Conservation (phyloP, 108 stramenopile genomes). For the Cyclotella distinguenda region DNA sequence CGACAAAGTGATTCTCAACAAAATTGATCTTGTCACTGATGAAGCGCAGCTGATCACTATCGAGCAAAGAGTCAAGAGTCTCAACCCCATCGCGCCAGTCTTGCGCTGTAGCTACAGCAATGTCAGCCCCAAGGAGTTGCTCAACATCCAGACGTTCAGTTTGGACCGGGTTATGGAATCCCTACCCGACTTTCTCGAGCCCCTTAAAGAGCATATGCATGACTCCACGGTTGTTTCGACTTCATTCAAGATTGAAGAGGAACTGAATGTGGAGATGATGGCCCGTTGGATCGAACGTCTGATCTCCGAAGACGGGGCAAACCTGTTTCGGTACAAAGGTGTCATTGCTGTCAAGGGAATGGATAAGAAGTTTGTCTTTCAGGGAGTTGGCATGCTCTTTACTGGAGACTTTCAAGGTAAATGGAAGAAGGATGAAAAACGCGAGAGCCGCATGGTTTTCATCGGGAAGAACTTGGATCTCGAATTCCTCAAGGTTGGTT, state of each 20-base stretch:
- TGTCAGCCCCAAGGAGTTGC: constrained; percentile 63
- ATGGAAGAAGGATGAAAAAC: constrained; percentile 54
- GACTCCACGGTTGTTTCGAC: constrained; percentile 70
- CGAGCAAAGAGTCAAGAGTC: constrained; percentile 37
- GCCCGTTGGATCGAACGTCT: constrained; percentile 68
- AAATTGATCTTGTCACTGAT: constrained; percentile 66
- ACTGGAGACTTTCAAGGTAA: constrained; percentile 46
- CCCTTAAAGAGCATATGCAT: constrained; percentile 66
- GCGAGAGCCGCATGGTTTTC: constrained; percentile 82
- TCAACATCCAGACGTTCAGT: constrained; percentile 81
- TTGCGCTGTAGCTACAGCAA: constrained; percentile 38
- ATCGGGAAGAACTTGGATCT: constrained; percentile 87
- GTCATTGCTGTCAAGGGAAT: constrained; percentile 84
- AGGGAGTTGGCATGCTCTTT: constrained; percentile 93
- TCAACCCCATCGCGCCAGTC: constrained; percentile 69
- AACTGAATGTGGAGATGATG: constrained; percentile 64
- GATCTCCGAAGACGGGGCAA: constrained; percentile 77
- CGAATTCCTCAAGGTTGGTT: constrained; percentile 55
- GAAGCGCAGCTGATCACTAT: constrained; percentile 45
- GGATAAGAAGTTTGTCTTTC: constrained; percentile 89
- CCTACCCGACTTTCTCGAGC: constrained; percentile 78
- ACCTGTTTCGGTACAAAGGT: constrained; percentile 94
- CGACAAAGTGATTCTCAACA: constrained; percentile 85
- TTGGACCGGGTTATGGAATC: constrained; percentile 82
- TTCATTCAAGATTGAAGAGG: constrained; percentile 61